Conservation (phyloP, 805 yeast genomes). For the Candida rishiriensis region DNA sequence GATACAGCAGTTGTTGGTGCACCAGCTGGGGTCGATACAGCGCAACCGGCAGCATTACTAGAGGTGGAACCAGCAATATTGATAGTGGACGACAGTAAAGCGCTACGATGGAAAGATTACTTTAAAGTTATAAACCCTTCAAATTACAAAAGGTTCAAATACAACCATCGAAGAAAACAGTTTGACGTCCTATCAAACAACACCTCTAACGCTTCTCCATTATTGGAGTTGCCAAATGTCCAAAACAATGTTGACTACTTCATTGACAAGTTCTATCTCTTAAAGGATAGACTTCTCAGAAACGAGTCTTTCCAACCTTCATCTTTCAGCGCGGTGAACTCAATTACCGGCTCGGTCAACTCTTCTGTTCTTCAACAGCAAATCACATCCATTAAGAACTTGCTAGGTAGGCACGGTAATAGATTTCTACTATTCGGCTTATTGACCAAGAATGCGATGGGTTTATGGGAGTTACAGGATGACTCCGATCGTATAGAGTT, state of each 20-base stretch:
- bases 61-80: not conserved
- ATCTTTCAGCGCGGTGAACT: slow-evolving; percentile 38
- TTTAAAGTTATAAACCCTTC: slow-evolving; percentile 62
- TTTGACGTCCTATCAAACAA: slow-evolving; percentile 37
- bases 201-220: not conserved
- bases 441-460: slow-evolving; percentile 56
- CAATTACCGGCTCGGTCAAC: slow-evolving; percentile 31
- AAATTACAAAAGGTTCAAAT: slow-evolving; percentile 59
- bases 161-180: slow-evolving; percentile 58
- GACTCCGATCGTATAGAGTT: slow-evolving; percentile 69
- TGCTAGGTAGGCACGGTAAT: slow-evolving; percentile 79
- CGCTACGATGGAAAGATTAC: slow-evolving; percentile 66
- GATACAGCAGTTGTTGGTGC: not conserved
- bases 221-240: slow-evolving; percentile 18
- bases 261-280: slow-evolving; percentile 52
- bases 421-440: slow-evolving; percentile 77
- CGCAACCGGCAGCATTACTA: not conserved
- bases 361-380: slow-evolving; percentile 21
- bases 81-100: not conserved
- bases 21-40: slow-evolving; percentile 45
- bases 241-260: slow-evolving; percentile 38
- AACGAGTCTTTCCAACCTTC: slow-evolving; percentile 68
- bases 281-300: slow-evolving; percentile 68
- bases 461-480: slow-evolving; percentile 77
- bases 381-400: slow-evolving; percentile 73